These are phyloP conservation scores for Talaromyces marneffei DNA, from an alignment of 2,329 filamentous ascomycete species.

Conservation along the genomic window DNA sequence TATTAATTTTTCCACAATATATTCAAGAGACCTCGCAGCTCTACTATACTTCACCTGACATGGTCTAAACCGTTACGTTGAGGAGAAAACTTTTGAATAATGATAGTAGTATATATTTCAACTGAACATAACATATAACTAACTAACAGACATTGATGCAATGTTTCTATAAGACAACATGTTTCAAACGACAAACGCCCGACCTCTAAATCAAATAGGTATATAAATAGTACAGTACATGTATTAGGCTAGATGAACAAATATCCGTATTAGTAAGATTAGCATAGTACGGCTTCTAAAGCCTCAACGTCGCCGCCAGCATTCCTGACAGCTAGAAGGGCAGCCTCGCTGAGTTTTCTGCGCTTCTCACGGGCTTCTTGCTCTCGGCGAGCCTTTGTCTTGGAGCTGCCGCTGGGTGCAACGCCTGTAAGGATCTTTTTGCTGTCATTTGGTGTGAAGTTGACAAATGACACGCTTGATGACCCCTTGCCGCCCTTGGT, in stretches of 20 bases:
- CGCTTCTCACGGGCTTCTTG: constrained; percentile 78
- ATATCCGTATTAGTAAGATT: constrained; percentile 13
- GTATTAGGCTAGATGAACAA: constrained; percentile 8
- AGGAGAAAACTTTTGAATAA: neutral
- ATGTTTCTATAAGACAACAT: neutral
- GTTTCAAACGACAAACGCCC: neutral
- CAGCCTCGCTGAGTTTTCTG: constrained; percentile 40
- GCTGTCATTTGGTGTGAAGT: constrained; percentile 79
- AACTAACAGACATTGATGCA: too few species aligned
- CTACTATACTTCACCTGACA: too few species aligned
- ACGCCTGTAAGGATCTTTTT: constrained; percentile 78
- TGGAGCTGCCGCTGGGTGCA: constrained; percentile 81
- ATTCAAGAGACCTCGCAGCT: neutral
- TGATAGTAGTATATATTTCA: neutral
- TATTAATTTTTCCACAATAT: too few species aligned
- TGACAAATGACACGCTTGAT: constrained; percentile 65
- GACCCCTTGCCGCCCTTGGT: constrained; percentile 22
- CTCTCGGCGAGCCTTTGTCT: constrained; percentile 90
- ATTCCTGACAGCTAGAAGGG: constrained; percentile 39
- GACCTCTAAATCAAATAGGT: constrained; percentile 8
- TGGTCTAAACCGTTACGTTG: too few species aligned
- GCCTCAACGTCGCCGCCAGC: constrained; percentile 44
- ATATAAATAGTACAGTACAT: constrained; percentile 6
- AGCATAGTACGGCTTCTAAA: constrained; percentile 37
- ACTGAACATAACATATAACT: neutral